Base-by-base conservation (phyloP, 208 protist species). In the Endotrypanum monterogeii region DNA sequence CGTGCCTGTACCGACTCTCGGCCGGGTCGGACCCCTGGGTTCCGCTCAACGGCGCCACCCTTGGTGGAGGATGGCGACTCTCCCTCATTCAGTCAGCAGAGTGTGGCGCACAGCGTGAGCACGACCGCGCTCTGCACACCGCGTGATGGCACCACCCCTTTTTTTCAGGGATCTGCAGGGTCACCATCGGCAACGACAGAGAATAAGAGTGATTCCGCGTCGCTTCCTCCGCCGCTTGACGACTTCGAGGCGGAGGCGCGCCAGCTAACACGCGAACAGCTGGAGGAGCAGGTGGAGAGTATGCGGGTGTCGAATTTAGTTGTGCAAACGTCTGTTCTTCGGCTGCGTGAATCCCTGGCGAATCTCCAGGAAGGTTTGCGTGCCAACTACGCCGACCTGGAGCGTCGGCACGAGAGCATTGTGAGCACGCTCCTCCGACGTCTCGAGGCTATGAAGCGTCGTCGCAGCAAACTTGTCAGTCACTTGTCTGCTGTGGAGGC, bases 371-470 rank as follows among this genome's bases (percentile, higher is more conserved):
- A 89, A 46, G 89, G 89, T 48, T 52, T 96, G 75, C 70, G 74
- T 16, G 82, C 84, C 18, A 84, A 83, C 63, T 87, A 91, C 80
- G 77, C 74, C 28, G 80, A 81, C 46, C 82, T 85, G 3, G 89
- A 94, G 65, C 79, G 85, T 25, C 80, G 89, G 60, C 89, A 92
- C 76, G 89, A 96, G 73, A 84, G 78, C 76, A 94, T 91, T 44
- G 78, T 85, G 30, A 94, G 93, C 73, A 80, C 74, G 50, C 79
- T 96, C n/a, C 83, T 91, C 70, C 89, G 88, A 23, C 85, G 84
- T 41, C 73, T 94, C 3, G 82, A 89, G 48, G 69, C 60, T 0
- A 84, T 85, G 37, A 87, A 88, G 76, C 79, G 73, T 1, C 76
- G 84, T 52, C 89, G 89, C 41, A 67, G 54, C 11, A 71, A 86